phyloP scores from a whole-genome alignment of 1,284 basidiomycete genomes.

The Ceratobasidium theobromae region DNA sequence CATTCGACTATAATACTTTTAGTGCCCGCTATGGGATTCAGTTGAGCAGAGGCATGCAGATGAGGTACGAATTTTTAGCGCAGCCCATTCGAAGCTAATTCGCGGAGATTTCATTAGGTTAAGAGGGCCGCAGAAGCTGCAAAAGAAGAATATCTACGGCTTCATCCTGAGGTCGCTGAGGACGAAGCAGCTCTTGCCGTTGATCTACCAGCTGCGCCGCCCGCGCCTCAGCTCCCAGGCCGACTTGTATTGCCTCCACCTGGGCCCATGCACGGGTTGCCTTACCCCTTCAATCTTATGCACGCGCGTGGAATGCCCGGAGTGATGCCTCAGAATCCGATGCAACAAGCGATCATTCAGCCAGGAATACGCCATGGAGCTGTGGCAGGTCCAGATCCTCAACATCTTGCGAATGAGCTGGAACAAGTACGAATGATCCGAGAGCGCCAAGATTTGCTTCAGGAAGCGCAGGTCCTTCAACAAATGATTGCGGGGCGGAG shows the following conservation, averaged over 20 bases:
- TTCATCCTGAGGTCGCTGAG: constrained; percentile 59
- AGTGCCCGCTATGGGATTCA: constrained; percentile 72
- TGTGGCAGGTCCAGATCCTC: no score
- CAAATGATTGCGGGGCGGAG: no score
- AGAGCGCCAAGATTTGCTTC: no score
- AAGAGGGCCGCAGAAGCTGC: constrained; percentile 66
- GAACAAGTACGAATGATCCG: no score
- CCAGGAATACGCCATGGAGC: no score
- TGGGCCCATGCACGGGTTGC: no score
- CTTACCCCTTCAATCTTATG: no score
- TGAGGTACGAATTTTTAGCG: constrained; percentile 53
- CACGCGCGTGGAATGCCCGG: no score
- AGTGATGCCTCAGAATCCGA: no score
- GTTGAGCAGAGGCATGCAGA: constrained; percentile 63
- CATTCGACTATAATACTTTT: background rate
- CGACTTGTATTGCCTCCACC: background rate
- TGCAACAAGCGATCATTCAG: no score
- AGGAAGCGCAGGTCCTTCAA: no score
- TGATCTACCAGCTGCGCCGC: constrained; percentile 51
- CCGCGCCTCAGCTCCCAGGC: constrained; percentile 13
- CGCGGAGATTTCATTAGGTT: constrained; percentile 62
- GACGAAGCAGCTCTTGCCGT: constrained; percentile 58
- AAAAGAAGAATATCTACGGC: constrained; percentile 56
- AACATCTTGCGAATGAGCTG: no score
- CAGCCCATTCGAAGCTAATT: background rate